Conservation (phyloP, 1,139 yeast species). For the Yamadazyma jaroonii region DNA sequence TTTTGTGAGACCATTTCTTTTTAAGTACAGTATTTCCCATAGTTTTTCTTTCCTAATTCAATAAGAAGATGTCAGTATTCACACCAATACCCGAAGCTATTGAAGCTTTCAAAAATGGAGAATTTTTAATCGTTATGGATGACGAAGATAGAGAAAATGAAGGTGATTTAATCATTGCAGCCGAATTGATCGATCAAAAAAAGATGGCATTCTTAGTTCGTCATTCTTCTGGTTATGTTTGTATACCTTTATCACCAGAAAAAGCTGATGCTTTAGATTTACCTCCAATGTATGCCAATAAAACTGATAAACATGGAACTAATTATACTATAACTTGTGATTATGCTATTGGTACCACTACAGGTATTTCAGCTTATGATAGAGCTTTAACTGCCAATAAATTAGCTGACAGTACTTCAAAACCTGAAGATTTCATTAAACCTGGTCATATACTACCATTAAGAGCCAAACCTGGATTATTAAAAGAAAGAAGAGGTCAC, state of each 20-base stretch:
- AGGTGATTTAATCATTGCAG: conserved; percentile 94
- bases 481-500: conserved; percentile 86
- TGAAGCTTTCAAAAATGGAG: conserved; percentile 80
- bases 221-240: conserved; percentile 87
- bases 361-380: conserved; percentile 95
- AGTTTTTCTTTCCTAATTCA: background rate
- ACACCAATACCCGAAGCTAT: conserved; percentile 70
- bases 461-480: conserved; percentile 85
- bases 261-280: conserved; percentile 78
- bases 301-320: conserved; percentile 89
- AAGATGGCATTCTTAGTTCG: conserved; percentile 95
- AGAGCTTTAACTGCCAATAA: conserved; percentile 78
- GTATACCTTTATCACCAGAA: conserved; percentile 79
- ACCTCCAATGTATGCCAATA: conserved; percentile 68
- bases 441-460: conserved; percentile 96
- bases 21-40: background rate
- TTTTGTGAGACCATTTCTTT: background rate
- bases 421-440: conserved; percentile 67
- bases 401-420: conserved; percentile 60
- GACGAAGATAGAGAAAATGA: conserved; percentile 96
- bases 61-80: conserved; percentile 25
- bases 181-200: conserved; percentile 71
- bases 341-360: conserved; percentile 82
- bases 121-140: conserved; percentile 91
- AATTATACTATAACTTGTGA: conserved; percentile 96